phyloP scores from a whole-genome alignment of 176 grass and related monocot genomes.

The Oryza rufipogon region DNA sequence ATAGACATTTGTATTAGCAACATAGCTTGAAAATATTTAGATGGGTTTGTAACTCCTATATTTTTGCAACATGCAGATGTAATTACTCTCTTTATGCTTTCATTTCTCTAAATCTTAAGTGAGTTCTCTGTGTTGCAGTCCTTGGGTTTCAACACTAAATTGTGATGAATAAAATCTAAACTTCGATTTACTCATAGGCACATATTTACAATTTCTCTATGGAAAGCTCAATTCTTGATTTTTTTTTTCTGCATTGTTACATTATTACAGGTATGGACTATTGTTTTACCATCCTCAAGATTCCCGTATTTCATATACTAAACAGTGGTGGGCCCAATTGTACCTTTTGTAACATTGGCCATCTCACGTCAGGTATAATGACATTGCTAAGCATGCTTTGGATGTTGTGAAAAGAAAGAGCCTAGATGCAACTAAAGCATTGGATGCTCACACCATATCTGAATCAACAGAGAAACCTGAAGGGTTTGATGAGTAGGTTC shows the following conservation, averaged over 20 bases:
- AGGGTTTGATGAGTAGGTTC: conserved; percentile 83
- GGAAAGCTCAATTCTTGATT: conserved; percentile 15
- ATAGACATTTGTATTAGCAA: not conserved
- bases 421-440: conserved; percentile 38
- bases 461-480: conserved; percentile 53
- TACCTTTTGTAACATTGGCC: conserved; percentile 39
- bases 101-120: not conserved
- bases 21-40: conserved; percentile 26
- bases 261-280: conserved; percentile 46
- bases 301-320: conserved; percentile 29
- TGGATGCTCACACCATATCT: conserved; percentile 42
- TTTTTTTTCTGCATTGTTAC: conserved; percentile 22
- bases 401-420: conserved; percentile 73
- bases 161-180: conserved; percentile 9
- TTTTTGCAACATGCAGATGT: not conserved
- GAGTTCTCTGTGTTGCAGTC: not conserved
- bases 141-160: not conserved
- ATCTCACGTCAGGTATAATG: conserved; percentile 80
- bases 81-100: conserved; percentile 17
- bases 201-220: not conserved
- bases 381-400: conserved; percentile 95
- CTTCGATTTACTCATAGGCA: not conserved
- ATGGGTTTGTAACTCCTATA: not conserved
- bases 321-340: conserved; percentile 30
- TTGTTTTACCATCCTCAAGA: conserved; percentile 35